Percentiles rank a stretch among this genome's conserved stretches.
Evolutionary conservation across 1,139 yeast species (phyloP).

Genomic region (Sugiyamaella grinbergsii): DNA sequence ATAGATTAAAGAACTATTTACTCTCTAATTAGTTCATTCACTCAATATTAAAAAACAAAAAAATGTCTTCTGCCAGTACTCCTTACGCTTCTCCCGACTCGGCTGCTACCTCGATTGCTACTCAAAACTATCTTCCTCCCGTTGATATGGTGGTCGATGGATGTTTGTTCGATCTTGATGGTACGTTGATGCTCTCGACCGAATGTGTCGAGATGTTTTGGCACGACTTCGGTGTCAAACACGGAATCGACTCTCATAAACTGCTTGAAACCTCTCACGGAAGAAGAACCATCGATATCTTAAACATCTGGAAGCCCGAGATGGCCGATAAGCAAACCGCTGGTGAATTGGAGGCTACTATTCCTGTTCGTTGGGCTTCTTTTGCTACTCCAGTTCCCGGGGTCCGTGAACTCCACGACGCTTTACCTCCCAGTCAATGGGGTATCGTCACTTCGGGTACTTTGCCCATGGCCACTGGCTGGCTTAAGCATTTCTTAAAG

Average conservation of each 20-base stretch:
- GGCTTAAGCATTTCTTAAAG: conserved; percentile 66
- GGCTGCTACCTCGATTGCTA: conserved; percentile 14
- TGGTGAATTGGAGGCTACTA: conserved; percentile 66
- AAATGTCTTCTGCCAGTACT: conserved; percentile 18
- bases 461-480: conserved; percentile 70
- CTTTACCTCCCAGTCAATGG: conserved; percentile 53
- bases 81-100: conserved; percentile 20
- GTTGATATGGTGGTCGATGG: conserved; percentile 36
- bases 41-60: too few relatives aligned
- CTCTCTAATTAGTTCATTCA: too few relatives aligned
- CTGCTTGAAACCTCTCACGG: conserved; percentile 80
- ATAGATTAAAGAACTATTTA: too few relatives aligned
- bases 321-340: conserved; percentile 68
- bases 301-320: conserved; percentile 73
- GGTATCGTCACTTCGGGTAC: conserved; percentile 88
- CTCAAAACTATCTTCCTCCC: conserved; percentile 14
- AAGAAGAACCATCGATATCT: conserved; percentile 76
- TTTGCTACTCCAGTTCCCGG: conserved; percentile 76
- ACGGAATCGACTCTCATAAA: conserved; percentile 68
- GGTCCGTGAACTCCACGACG: conserved; percentile 62
- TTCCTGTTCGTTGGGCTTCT: conserved; percentile 72
- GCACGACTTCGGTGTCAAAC: conserved; percentile 71
- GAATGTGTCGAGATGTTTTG: conserved; percentile 82
- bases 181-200: conserved; percentile 80
- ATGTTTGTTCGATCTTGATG: conserved; percentile 77